These are phyloP conservation scores for Silene latifolia DNA, from an alignment of 148 eudicot species.

Conservation along the genomic window DNA sequence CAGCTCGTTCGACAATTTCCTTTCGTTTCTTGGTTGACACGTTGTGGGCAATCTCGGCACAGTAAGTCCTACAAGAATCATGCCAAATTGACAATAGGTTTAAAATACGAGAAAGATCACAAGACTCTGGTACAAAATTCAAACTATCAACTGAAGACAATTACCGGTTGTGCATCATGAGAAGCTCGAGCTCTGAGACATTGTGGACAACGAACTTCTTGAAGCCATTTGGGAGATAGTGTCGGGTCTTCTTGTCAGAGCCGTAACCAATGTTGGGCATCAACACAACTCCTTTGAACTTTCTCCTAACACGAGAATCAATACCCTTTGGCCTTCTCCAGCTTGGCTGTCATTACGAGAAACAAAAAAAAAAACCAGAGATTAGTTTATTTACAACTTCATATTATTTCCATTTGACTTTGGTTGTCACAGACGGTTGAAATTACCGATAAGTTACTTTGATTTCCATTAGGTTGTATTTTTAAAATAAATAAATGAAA, in stretches of 20 bases:
- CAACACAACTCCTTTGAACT: constrained; percentile 27
- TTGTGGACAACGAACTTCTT: constrained; percentile 42
- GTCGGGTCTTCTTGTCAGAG: constrained; percentile 31
- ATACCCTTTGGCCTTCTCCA: constrained; percentile 31
- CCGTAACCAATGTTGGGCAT: constrained; percentile 43
- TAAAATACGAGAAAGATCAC: not conserved
- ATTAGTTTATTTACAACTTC: not conserved
- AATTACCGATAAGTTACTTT: too few species aligned
- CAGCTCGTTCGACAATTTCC: constrained; percentile 25
- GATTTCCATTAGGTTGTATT: too few species aligned
- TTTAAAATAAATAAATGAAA: not conserved
- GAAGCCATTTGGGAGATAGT: constrained; percentile 36
- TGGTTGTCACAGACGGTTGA: too few species aligned
- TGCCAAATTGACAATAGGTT: not conserved
- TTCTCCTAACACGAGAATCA: constrained; percentile 26
- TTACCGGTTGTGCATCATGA: constrained; percentile 40
- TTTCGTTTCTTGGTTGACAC: constrained; percentile 24
- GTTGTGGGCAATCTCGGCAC: constrained; percentile 27
- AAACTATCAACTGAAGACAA: not conserved
- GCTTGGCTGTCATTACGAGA: constrained; percentile 9
- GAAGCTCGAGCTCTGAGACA: constrained; percentile 32
- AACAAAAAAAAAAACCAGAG: not conserved
- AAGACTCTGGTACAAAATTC: too few species aligned
- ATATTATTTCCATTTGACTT: too few species aligned
- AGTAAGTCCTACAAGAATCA: constrained; percentile 15